A percentile compares a stretch with the other conserved stretches of the same genome.
phyloP scores from a whole-genome alignment of 2,329 filamentous ascomycete genomes.

The Penicillium sp. region DNA sequence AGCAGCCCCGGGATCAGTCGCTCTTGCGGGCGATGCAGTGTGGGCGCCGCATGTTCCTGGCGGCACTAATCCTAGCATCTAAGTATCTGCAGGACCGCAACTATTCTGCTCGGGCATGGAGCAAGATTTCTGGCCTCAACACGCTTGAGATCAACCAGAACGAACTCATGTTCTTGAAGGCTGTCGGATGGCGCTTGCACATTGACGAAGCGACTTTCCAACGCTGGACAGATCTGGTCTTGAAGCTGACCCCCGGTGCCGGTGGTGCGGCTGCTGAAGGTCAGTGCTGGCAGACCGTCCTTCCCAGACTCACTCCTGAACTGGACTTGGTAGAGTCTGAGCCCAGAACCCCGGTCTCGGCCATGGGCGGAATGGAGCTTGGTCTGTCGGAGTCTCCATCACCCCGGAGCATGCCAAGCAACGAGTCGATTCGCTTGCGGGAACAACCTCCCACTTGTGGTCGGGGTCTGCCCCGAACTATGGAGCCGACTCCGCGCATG shows the following conservation, averaged over 20 bases:
- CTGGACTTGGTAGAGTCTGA: conserved; percentile 51
- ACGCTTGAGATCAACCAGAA: conserved; percentile 95
- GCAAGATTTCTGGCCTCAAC: conserved; percentile 96
- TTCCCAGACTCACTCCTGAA: conserved; percentile 59
- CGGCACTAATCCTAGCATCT: conserved; percentile 90
- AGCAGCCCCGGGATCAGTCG: conserved; percentile 73
- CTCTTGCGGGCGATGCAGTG: conserved; percentile 83
- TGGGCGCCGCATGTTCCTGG: conserved; percentile 94
- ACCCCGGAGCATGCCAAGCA: conserved; percentile 25
- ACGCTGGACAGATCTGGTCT: conserved; percentile 89
- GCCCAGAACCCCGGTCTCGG: conserved; percentile 32
- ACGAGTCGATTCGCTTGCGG: conserved; percentile 25
- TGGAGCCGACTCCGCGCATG: conserved; percentile 52
- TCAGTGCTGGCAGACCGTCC: conserved; percentile 48
- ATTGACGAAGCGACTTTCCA: conserved; percentile 87
- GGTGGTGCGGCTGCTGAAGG: conserved; percentile 38
- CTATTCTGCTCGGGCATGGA: conserved; percentile 96
- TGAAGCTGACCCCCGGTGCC: conserved; percentile 73
- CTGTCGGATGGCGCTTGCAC: conserved; percentile 93
- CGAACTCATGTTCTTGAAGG: conserved; percentile 85
- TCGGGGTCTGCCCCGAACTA: conserved; percentile 44
- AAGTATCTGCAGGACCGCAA: conserved; percentile 98
- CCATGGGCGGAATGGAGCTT: conserved; percentile 28
- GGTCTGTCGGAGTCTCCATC: conserved; percentile 32
- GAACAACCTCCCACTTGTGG: conserved; percentile 35